Conservation (phyloP, 148 eudicot species). For the Linanthus parryae region DNA sequence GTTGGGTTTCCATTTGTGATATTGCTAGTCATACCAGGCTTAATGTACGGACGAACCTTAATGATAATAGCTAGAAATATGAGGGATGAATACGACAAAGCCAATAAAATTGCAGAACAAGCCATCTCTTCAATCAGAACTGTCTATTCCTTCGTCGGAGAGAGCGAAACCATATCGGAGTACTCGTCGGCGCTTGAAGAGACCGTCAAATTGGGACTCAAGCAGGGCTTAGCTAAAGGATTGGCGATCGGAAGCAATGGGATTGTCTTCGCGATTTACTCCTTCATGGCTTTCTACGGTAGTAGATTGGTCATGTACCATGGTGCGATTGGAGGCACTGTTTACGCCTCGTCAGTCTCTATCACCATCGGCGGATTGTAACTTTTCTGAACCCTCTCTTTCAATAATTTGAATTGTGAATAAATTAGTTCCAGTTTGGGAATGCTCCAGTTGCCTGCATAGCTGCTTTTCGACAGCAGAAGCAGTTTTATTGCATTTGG, state of each 20-base stretch:
- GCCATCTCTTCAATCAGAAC: constrained; percentile 74
- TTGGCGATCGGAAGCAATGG: constrained; percentile 78
- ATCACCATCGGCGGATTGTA: constrained; percentile 79
- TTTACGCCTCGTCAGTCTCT: constrained; percentile 59
- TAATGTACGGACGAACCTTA: constrained; percentile 60
- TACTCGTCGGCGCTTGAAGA: constrained; percentile 64
- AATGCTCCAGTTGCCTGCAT: too few species aligned
- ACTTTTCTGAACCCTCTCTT: constrained; percentile 10
- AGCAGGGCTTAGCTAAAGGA: constrained; percentile 83
- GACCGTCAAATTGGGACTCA: constrained; percentile 54
- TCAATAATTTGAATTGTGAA: too few species aligned
- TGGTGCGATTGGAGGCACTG: constrained; percentile 69
- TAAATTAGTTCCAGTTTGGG: too few species aligned
- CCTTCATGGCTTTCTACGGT: constrained; percentile 70
- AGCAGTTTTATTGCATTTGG: too few species aligned
- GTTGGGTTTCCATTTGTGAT: constrained; percentile 56
- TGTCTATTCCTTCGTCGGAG: constrained; percentile 79
- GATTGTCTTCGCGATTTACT: constrained; percentile 65
- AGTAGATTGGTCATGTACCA: constrained; percentile 83
- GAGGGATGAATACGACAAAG: constrained; percentile 45
- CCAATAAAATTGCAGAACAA: constrained; percentile 56
- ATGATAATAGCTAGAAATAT: constrained; percentile 62
- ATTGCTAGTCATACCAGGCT: constrained; percentile 61
- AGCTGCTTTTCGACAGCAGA: too few species aligned
- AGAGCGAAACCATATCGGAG: constrained; percentile 45